A percentile compares a stretch with the other conserved stretches of the same genome.
phyloP scores from a whole-genome alignment of 1,284 basidiomycete genomes.

The Malassezia nana region DNA sequence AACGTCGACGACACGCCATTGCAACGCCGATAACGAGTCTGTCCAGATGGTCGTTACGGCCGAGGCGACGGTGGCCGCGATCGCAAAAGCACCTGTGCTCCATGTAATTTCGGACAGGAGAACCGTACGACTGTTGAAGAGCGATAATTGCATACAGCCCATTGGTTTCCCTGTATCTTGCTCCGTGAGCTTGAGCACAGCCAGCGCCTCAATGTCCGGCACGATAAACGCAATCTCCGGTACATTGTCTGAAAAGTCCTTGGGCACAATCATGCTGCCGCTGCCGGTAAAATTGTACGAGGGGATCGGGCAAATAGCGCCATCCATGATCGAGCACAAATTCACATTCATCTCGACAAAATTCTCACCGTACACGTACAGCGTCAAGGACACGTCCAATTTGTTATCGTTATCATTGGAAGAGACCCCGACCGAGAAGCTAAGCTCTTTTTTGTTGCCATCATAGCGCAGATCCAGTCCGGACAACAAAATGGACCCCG shows the following conservation, averaged over 20 bases:
- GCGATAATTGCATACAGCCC: slow-evolving; percentile 79
- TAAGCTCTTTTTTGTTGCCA: slow-evolving; percentile 22
- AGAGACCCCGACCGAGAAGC: slow-evolving; percentile 39
- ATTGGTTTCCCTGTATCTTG: slow-evolving; percentile 57
- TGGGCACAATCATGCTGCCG: slow-evolving; percentile 65
- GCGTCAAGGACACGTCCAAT: slow-evolving; percentile 25
- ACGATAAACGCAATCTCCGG: slow-evolving; percentile 74
- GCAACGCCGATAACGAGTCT: slow-evolving; percentile 49
- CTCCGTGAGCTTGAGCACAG: slow-evolving; percentile 66
- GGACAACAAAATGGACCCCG: slow-evolving; percentile 35
- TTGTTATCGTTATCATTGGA: slow-evolving; percentile 28
- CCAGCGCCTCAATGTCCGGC: slow-evolving; percentile 83
- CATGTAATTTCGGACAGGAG: slow-evolving; percentile 66
- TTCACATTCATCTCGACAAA: slow-evolving; percentile 38
- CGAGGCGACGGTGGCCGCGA: slow-evolving; percentile 62
- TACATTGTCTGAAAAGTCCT: slow-evolving; percentile 53
- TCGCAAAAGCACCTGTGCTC: slow-evolving; percentile 62
- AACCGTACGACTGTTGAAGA: slow-evolving; percentile 79
- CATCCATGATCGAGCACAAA: slow-evolving; percentile 35
- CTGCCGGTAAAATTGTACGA: slow-evolving; percentile 51
- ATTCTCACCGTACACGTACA: slow-evolving; percentile 44
- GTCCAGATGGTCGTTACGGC: slow-evolving; percentile 57
- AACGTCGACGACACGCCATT: slow-evolving; percentile 64
- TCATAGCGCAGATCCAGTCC: slow-evolving; percentile 36
- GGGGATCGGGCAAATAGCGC: slow-evolving; percentile 42